Evolutionary conservation across 257 asterid species (phyloP).

Genomic region (Lithospermum erythrorhizon): DNA sequence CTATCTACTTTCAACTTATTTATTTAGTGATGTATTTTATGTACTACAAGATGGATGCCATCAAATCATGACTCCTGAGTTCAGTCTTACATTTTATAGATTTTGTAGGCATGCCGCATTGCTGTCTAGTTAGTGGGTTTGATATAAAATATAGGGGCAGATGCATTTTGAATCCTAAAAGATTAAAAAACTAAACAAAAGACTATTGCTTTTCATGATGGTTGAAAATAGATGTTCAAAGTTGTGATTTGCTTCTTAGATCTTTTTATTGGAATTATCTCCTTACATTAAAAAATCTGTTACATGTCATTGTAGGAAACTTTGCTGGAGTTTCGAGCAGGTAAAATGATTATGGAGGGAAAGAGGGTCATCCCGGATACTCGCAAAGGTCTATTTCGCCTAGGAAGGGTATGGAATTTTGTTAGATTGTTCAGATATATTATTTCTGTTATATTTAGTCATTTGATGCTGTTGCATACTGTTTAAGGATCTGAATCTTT

Average conservation of each 20-base stretch:
- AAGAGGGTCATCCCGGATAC: constrained; percentile 69
- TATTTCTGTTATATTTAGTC: constrained; percentile 5
- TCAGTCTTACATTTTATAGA: too few relatives aligned
- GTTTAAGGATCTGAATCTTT: neutral
- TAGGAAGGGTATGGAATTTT: constrained; percentile 66
- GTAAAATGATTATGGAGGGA: constrained; percentile 86
- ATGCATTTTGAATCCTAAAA: too few relatives aligned
- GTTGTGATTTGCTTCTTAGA: too few relatives aligned
- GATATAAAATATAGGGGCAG: neutral
- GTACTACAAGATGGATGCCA: neutral
- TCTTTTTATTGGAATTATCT: neutral
- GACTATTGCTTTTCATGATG: neutral
- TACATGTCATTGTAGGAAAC: constrained; percentile 39
- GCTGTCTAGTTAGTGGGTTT: neutral
- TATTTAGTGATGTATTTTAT: neutral
- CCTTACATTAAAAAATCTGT: neutral
- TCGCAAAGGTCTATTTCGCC: constrained; percentile 82
- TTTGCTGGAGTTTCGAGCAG: constrained; percentile 85
- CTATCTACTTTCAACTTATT: neutral
- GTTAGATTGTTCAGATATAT: neutral
- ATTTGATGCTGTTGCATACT: neutral
- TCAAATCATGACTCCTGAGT: neutral
- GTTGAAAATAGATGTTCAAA: neutral
- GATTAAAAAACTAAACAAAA: neutral
- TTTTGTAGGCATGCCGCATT: neutral